Evolutionary conservation across 1,284 basidiomycete species (phyloP), one percentile per base, ranked within the genome.

Genomic region (Phenoliferia sp.): DNA sequence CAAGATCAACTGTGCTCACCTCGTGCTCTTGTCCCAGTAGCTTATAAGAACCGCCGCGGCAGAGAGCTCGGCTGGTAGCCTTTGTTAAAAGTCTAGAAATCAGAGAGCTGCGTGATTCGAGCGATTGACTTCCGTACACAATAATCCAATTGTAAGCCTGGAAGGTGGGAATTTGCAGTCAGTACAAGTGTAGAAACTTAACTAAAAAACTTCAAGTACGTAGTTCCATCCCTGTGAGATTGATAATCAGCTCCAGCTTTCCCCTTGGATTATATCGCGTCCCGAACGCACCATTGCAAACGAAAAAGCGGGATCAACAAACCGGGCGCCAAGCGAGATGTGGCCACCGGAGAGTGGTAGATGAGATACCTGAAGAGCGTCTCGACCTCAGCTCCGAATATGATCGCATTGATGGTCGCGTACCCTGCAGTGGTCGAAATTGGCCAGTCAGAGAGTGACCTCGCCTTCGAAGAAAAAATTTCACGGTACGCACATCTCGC

Each of bases 251-350:
- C n/a, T n/a, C n/a, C n/a, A n/a, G n/a, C n/a, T n/a, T n/a, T n/a
- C n/a, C n/a, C n/a, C n/a, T n/a, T n/a, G n/a, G n/a, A n/a, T n/a
- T n/a, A n/a, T n/a, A n/a, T n/a, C n/a, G n/a, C n/a, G n/a, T n/a
- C n/a, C n/a, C n/a, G n/a, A 54, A 54, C 52, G 10, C 52, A 54
- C 52, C 90, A 85, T 90, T 44, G 90, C 84, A 75, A 91, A 92
- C 1, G 87, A 87, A 67, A 92, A 83, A 2, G 90, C 88, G 7
- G 88, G 87, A 75, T 90, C 86, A 29, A 92, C 87, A 76, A 91
- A 91, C 52, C 89, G 87, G 71, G 86, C 86, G 3, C 90, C 88
- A 48, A 92, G 82, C 60, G 85, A 87, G 78, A 93, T 89, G 77
- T 92, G 90, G 6, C 90, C 86, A 69, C 87, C 88, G 59, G 82